phyloP scores from a whole-genome alignment of 1,284 basidiomycete species.

The Phenoliferia sp. region DNA sequence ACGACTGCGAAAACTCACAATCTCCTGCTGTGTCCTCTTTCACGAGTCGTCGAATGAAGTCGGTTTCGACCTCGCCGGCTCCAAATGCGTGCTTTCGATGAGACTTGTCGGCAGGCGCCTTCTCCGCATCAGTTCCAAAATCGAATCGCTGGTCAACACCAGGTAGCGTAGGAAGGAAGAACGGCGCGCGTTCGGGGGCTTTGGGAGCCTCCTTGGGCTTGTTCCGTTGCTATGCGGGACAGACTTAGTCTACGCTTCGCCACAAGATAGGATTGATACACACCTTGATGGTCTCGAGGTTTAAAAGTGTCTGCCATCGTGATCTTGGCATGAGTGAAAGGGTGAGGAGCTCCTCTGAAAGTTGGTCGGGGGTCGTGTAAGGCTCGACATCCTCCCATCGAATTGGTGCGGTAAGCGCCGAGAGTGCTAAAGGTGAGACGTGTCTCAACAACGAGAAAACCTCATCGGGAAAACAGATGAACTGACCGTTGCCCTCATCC shows the following conservation, averaged over 20 bases:
- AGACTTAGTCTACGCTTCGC: not conserved
- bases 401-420: slow-evolving; percentile 17
- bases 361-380: slow-evolving; percentile 76
- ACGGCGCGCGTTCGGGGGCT: slow-evolving; percentile 89
- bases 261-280: slow-evolving; percentile 25
- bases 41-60: slow-evolving; percentile 63
- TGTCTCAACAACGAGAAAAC: not conserved
- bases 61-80: slow-evolving; percentile 58
- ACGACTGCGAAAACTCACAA: slow-evolving; percentile 53
- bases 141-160: slow-evolving; percentile 77
- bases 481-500: slow-evolving; percentile 48
- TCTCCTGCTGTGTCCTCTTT: slow-evolving; percentile 57
- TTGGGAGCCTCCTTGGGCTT: slow-evolving; percentile 95
- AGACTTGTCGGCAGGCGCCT: slow-evolving; percentile 47
- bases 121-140: slow-evolving; percentile 45
- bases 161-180: slow-evolving; percentile 88
- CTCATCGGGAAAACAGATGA: not conserved
- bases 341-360: slow-evolving; percentile 81
- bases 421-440: slow-evolving; percentile 14
- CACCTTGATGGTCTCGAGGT: slow-evolving; percentile 90
- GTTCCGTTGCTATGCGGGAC: slow-evolving; percentile 67
- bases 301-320: slow-evolving; percentile 92
- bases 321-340: slow-evolving; percentile 86
- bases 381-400: slow-evolving; percentile 47
- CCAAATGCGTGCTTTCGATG: slow-evolving; percentile 52